These are phyloP conservation scores for Biscogniauxia mediterranea DNA, from an alignment of 2,329 filamentous ascomycete genomes.

Conservation along the genomic window DNA sequence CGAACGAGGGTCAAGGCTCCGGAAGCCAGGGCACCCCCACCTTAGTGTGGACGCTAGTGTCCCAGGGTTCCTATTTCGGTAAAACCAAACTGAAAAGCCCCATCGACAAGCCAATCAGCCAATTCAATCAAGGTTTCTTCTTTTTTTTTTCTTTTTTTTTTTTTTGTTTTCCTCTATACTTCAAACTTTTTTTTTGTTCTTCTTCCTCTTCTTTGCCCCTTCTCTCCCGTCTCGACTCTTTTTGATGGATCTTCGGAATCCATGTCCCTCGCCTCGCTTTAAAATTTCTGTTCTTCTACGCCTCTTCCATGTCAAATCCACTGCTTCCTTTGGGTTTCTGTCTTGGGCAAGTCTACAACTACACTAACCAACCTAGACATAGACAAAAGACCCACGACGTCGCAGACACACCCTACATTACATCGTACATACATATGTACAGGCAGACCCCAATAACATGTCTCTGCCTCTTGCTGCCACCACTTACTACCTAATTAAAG, in stretches of 20 bases:
- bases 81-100: background rate
- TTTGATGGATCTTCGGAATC: constrained; percentile 12
- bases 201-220: background rate
- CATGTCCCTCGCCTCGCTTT: constrained; percentile 15
- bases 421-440: too few species aligned
- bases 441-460: too few species aligned
- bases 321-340: constrained; percentile 21
- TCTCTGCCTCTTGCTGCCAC: background rate
- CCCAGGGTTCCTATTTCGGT: background rate
- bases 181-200: background rate
- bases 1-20: background rate
- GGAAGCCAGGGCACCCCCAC: background rate
- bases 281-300: constrained; percentile 6
- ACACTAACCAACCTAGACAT: too few species aligned
- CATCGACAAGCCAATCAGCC: too few species aligned
- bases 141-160: too few species aligned
- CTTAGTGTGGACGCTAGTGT: background rate
- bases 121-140: too few species aligned
- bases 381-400: background rate
- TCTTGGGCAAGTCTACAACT: constrained; percentile 8
- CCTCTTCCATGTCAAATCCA: constrained; percentile 17
- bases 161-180: too few species aligned
- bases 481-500: constrained; percentile 7
- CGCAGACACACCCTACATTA: constrained; percentile 3
- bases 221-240: constrained; percentile 9